These are phyloP conservation scores for Sphagnum fallax DNA, from an alignment of 228 moss, liverwort and hornwort genomes.

Conservation along the genomic window DNA sequence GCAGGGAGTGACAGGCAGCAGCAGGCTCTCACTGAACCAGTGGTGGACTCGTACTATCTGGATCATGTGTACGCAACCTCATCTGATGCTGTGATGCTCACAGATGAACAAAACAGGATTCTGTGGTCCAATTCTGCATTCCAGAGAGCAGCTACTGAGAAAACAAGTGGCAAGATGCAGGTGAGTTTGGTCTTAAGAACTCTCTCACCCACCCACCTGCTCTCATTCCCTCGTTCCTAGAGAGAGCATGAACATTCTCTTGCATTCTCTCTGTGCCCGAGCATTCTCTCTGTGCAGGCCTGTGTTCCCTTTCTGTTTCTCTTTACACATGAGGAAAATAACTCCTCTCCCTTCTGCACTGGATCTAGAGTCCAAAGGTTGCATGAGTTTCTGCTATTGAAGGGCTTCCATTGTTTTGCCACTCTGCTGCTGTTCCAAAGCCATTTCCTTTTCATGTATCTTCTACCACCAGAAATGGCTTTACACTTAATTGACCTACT, in stretches of 20 bases:
- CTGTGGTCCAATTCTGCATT: constrained; percentile 71
- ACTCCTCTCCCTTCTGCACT: no score
- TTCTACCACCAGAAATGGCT: no score
- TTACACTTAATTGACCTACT: no score
- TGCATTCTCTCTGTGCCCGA: not conserved
- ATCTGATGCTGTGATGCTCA: constrained; percentile 64
- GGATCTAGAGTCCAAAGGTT: no score
- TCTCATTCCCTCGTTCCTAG: no score
- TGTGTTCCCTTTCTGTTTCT: not conserved
- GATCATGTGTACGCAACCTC: constrained; percentile 60
- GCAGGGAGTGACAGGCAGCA: not conserved
- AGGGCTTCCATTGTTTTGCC: no score
- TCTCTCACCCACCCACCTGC: no score
- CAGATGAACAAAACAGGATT: constrained; percentile 32
- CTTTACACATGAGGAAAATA: no score
- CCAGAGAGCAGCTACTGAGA: constrained; percentile 48
- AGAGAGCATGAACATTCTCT: not conserved
- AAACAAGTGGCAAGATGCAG: constrained; percentile 27
- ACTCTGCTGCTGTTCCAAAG: no score
- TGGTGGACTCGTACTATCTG: constrained; percentile 37
- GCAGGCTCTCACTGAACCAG: constrained; percentile 7
- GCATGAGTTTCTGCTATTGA: no score
- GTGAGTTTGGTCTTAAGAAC: not conserved
- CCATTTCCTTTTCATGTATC: no score
- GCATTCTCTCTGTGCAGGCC: not conserved